phyloP scores from a whole-genome alignment of 2,329 filamentous ascomycete species.

The Cladophialophora chaetospira region DNA sequence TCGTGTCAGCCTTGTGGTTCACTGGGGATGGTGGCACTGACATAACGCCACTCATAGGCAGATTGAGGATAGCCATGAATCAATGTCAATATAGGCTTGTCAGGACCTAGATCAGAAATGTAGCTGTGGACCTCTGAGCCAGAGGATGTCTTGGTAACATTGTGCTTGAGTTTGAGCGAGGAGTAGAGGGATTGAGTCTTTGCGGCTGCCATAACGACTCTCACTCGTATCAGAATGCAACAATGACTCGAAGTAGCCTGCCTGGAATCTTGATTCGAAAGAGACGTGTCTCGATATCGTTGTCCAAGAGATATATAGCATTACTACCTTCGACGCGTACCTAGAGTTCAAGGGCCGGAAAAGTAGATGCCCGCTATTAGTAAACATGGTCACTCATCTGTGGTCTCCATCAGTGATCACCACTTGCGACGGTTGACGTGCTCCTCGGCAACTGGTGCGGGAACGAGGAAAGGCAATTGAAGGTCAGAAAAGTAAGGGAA shows the following conservation, averaged over 20 bases:
- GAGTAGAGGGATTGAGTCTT: slow-evolving; percentile 20
- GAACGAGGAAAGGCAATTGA: neutral
- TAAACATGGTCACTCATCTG: too few species aligned
- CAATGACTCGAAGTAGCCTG: neutral
- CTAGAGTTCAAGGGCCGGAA: too few species aligned
- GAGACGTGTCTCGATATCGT: too few species aligned
- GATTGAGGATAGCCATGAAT: slow-evolving; percentile 35
- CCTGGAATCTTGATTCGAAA: neutral
- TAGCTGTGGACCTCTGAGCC: slow-evolving; percentile 33
- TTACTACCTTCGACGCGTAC: too few species aligned
- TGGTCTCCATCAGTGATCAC: too few species aligned
- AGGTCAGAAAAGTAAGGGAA: neutral
- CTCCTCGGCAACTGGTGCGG: neutral
- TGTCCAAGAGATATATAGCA: too few species aligned
- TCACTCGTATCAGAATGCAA: neutral
- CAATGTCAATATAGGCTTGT: slow-evolving; percentile 30
- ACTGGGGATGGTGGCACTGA: neutral
- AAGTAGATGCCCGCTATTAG: too few species aligned
- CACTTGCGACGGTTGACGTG: too few species aligned
- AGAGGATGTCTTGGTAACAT: slow-evolving; percentile 28
- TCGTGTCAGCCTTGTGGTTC: neutral
- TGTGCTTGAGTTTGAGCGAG: slow-evolving; percentile 20
- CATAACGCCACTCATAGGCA: slow-evolving; percentile 30
- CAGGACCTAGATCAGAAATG: slow-evolving; percentile 23
- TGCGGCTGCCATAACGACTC: slow-evolving; percentile 21